Base-by-base conservation (phyloP, 345 rosid genomes). In the Cardamine resedifolia region DNA sequence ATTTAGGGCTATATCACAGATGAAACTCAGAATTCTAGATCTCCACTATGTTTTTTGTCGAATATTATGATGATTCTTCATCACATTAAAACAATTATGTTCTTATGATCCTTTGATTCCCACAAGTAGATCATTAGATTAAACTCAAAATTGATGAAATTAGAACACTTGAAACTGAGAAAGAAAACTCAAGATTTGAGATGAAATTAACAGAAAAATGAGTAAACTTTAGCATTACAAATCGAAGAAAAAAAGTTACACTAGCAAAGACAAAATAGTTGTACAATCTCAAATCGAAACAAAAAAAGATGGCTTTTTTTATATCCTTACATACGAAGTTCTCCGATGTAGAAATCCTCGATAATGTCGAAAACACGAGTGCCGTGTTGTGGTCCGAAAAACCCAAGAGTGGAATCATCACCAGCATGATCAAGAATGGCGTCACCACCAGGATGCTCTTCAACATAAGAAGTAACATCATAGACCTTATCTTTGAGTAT, bases 361-460 rank as follows among this genome's bases (percentile, higher is more conserved):
- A 90, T 84, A 88, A 87, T 85, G 81, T 88, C 92, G 72, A 90
- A 93, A 24, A 86, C 92, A 33, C 89, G 82, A 63, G 87, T 84
- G 0, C 87, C 90, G 58, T 90, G 97, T 71, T 93, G 98, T 21
- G 98, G 98, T 80, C 99, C 96, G 61, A 43, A 91, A 82, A 95
- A 95, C 3, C 99, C 99, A 73, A 85, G 83, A 3, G 93, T 95
- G 2, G 99, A 90, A 86, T 95, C 96, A 80, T 83, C 91, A 30
- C 99, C 99, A 6, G 99, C 97, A 70, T 91, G 90, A 45, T 74
- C 81, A 55, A 95, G 84, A 72, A 95, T 95, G 52, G 97, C 87
- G 62, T 95, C 99, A 45, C 93, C 99, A 66, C 99, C 97, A 10
- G 97, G 99, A 66, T 95, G 97, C 59, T 89, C 99, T 79, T 89